Evolutionary conservation across 805 yeast genomes (phyloP).

Genomic region (Starmerella tilneyi): DNA sequence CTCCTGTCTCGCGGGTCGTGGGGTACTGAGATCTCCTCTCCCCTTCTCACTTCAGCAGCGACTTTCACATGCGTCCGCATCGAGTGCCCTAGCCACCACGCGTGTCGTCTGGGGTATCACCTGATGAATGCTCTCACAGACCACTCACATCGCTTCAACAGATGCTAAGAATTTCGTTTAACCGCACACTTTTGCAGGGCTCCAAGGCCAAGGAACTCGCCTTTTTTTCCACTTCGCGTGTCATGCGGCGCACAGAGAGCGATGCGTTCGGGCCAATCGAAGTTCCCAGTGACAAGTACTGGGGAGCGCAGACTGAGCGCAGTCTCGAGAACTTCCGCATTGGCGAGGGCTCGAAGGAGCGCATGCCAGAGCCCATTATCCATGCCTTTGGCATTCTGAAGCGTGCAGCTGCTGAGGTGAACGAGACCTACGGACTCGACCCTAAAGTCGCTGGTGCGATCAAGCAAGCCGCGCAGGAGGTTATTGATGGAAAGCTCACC

Average conservation of each 20-base stretch:
- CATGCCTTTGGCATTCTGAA: conserved; percentile 88
- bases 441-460: conserved; percentile 76
- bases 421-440: conserved; percentile 74
- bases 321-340: conserved; percentile 89
- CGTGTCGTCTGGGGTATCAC: conserved; percentile 5
- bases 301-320: conserved; percentile 96
- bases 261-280: conserved; percentile 97
- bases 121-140: neutral
- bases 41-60: too few species aligned
- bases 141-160: conserved; percentile 6
- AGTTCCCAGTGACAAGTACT: conserved; percentile 75
- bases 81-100: conserved; percentile 2
- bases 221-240: conserved; percentile 11
- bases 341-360: conserved; percentile 75
- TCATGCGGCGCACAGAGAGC: conserved; percentile 57
- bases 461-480: conserved; percentile 91
- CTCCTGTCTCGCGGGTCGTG: too few species aligned
- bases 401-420: conserved; percentile 89
- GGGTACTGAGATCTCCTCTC: too few species aligned
- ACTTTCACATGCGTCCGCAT: too few species aligned
- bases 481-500: conserved; percentile 76
- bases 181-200: conserved; percentile 5
- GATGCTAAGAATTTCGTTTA: conserved; percentile 8
- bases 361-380: conserved; percentile 83
- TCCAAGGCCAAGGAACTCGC: neutral